These are phyloP conservation scores for Pyricularia pennisetigena DNA, from an alignment of 2,329 filamentous ascomycete genomes.

Conservation along the genomic window DNA sequence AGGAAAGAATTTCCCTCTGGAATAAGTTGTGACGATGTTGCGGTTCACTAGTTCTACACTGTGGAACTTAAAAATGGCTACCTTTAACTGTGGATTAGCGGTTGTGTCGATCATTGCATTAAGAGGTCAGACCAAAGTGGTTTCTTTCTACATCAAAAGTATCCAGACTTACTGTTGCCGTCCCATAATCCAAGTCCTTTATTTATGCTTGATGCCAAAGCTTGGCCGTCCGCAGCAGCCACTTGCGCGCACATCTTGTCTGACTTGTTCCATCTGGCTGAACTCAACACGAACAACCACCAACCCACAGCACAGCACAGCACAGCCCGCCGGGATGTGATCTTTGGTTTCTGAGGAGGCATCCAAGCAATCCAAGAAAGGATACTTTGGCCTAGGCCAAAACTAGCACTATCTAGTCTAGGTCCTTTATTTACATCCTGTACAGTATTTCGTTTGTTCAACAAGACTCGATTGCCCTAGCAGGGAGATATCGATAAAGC, in stretches of 20 bases:
- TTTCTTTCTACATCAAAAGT: neutral
- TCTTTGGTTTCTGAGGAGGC: neutral
- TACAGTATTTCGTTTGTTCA: neutral
- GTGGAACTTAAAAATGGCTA: neutral
- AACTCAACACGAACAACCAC: neutral
- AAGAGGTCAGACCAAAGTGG: neutral
- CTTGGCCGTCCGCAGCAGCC: neutral
- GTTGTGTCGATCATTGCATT: neutral
- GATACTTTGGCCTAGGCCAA: neutral
- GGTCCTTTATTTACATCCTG: neutral
- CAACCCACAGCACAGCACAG: neutral
- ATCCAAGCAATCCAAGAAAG: neutral
- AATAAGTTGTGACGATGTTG: too few relatives aligned
- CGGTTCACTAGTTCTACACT: neutral
- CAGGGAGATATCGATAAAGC: constrained; percentile 14
- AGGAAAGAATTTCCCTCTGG: constrained; percentile 3
- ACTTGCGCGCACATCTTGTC: neutral
- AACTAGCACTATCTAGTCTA: neutral
- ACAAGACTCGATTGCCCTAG: neutral
- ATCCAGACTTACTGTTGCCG: neutral
- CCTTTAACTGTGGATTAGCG: neutral
- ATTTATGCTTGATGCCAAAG: neutral
- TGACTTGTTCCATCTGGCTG: neutral
- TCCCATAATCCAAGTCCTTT: neutral
- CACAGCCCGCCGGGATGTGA: neutral